Evolutionary conservation across 2,329 filamentous ascomycete genomes (phyloP).

Genomic region (Alternaria sp.): DNA sequence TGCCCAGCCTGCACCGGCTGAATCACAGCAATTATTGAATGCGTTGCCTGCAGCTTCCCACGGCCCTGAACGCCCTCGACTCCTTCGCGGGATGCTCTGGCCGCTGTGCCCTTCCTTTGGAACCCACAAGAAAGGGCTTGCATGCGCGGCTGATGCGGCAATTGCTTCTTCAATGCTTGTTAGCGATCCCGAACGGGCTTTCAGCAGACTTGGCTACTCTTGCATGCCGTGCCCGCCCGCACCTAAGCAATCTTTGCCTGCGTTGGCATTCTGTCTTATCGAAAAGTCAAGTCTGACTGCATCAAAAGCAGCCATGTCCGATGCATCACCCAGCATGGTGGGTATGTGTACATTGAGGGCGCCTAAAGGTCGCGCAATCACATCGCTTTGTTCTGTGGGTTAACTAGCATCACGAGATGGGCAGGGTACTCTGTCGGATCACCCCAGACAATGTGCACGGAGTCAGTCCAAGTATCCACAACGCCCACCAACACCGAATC

Average conservation of each 20-base stretch:
- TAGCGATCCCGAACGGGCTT: constrained; percentile 1
- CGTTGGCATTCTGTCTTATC: background rate
- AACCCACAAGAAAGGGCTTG: background rate
- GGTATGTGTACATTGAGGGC: background rate
- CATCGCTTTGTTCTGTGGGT: background rate
- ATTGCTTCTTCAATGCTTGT: constrained; percentile 14
- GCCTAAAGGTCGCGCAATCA: constrained; percentile 4
- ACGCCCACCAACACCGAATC: background rate
- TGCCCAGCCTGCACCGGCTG: background rate
- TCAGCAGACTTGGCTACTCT: constrained; percentile 8
- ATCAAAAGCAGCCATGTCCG: background rate
- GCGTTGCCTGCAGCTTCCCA: constrained; percentile 1
- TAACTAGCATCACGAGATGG: constrained; percentile 4
- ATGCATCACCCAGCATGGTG: background rate
- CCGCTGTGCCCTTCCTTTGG: background rate
- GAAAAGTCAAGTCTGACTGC: constrained; percentile 2
- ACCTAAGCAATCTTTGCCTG: constrained; percentile 7
- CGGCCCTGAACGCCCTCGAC: background rate
- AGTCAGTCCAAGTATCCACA: background rate
- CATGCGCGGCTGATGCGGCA: constrained; percentile 9
- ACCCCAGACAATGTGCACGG: background rate
- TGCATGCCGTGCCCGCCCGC: background rate
- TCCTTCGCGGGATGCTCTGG: constrained; percentile 2
- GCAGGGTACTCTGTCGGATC: background rate
- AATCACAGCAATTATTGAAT: constrained; percentile 8